Conservation (phyloP, 2,329 filamentous ascomycete genomes). For the Aspergillus sp. region DNA sequence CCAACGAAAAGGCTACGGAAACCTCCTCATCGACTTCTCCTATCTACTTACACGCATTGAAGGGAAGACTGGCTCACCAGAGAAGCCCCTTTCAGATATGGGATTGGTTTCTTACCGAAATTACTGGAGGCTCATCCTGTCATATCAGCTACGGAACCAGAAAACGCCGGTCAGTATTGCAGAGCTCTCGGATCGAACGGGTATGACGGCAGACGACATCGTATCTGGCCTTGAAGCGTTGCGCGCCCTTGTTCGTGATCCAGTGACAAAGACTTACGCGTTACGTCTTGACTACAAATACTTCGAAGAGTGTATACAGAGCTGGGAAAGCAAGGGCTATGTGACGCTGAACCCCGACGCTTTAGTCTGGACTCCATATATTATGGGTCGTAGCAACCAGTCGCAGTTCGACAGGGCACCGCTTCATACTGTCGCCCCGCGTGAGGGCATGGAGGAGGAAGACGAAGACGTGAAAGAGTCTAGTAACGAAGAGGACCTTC, state of each 20-base stretch:
- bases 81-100: constrained; percentile 98
- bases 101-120: constrained; percentile 94
- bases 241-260: constrained; percentile 84
- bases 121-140: constrained; percentile 90
- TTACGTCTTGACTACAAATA: constrained; percentile 82
- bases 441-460: constrained; percentile 58
- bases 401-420: constrained; percentile 81
- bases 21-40: constrained; percentile 96
- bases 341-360: constrained; percentile 77
- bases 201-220: constrained; percentile 94
- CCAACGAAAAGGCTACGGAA: constrained; percentile 94
- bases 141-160: constrained; percentile 72
- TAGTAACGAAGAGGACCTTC: constrained; percentile 17
- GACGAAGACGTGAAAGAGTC: constrained; percentile 27
- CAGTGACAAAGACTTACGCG: constrained; percentile 82
- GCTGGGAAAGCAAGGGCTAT: constrained; percentile 86
- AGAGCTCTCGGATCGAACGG: constrained; percentile 73
- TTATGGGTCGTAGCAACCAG: constrained; percentile 85
- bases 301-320: constrained; percentile 81
- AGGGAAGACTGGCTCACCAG: constrained; percentile 88
- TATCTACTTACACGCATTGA: constrained; percentile 93
- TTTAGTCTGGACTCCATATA: constrained; percentile 92
- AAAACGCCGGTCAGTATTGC: constrained; percentile 55
- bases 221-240: constrained; percentile 89
- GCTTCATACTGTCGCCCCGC: constrained; percentile 80